These are phyloP conservation scores for Saraca asoca DNA, from an alignment of 331 rosid genomes.

Conservation along the genomic window DNA sequence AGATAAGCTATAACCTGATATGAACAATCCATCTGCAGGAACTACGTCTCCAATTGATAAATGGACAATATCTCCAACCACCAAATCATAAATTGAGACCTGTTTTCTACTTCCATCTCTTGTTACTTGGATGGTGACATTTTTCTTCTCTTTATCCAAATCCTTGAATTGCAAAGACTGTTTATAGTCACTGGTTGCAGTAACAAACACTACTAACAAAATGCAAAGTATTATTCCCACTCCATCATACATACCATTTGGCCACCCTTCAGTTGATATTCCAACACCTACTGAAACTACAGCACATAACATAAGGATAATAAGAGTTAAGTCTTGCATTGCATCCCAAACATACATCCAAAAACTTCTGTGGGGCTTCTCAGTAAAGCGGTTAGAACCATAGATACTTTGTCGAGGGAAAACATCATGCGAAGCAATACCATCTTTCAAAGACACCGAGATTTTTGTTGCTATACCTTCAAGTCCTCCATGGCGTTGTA, in stretches of 20 bases:
- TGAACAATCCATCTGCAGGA: conserved; percentile 78
- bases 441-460: conserved; percentile 51
- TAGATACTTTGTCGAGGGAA: conserved; percentile 51
- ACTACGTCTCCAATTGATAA: conserved; percentile 81
- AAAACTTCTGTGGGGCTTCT: conserved; percentile 72
- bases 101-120: conserved; percentile 69
- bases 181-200: conserved; percentile 77
- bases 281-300: conserved; percentile 72
- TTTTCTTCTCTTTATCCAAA: conserved; percentile 80
- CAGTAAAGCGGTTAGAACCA: conserved; percentile 54
- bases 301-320: conserved; percentile 67
- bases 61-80: conserved; percentile 82
- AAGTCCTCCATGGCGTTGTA: conserved; percentile 52
- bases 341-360: conserved; percentile 96
- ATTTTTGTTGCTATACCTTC: conserved; percentile 61
- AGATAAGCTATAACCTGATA: conserved; percentile 68
- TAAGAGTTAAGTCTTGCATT: conserved; percentile 75
- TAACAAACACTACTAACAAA: conserved; percentile 67
- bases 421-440: conserved; percentile 52
- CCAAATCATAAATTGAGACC: conserved; percentile 71
- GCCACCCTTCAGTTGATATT: conserved; percentile 77
- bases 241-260: conserved; percentile 85
- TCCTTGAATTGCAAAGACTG: conserved; percentile 82
- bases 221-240: conserved; percentile 78
- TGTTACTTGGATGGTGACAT: conserved; percentile 74